Evolutionary conservation across 2,329 filamentous ascomycete genomes (phyloP).

Genomic region (Aspergillus sp.): DNA sequence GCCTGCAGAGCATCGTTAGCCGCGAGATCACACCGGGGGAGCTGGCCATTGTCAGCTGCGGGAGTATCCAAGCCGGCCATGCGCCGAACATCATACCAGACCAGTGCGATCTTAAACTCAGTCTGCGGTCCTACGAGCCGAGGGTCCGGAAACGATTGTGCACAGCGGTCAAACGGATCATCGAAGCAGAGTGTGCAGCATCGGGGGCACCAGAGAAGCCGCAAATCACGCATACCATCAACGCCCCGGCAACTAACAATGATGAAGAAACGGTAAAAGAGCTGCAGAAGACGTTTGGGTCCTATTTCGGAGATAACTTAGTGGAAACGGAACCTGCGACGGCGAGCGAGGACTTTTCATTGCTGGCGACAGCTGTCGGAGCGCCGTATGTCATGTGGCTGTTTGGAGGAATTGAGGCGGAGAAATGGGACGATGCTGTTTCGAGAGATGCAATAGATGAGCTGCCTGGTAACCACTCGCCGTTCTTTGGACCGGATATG

Average conservation of each 20-base stretch:
- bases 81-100: conserved; percentile 50
- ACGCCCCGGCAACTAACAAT: conserved; percentile 54
- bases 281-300: conserved; percentile 46
- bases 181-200: conserved; percentile 56
- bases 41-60: conserved; percentile 46
- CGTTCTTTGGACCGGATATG: conserved; percentile 57
- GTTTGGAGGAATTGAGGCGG: conserved; percentile 54
- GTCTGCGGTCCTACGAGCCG: conserved; percentile 38
- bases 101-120: conserved; percentile 41
- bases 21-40: conserved; percentile 42
- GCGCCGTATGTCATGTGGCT: conserved; percentile 56
- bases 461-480: conserved; percentile 59
- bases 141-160: conserved; percentile 37
- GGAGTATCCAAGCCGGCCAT: conserved; percentile 44
- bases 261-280: conserved; percentile 45
- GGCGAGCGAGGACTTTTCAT: conserved; percentile 59
- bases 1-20: conserved; percentile 42
- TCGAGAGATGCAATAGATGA: conserved; percentile 47
- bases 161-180: conserved; percentile 41
- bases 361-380: conserved; percentile 52
- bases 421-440: conserved; percentile 50
- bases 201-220: conserved; percentile 47
- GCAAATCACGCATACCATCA: conserved; percentile 38
- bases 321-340: conserved; percentile 42
- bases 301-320: conserved; percentile 46